A percentile compares a stretch with the other conserved stretches of the same genome.
Evolutionary conservation across 2,329 filamentous ascomycete genomes (phyloP).

Genomic region (Trichoderma brevicompactum): DNA sequence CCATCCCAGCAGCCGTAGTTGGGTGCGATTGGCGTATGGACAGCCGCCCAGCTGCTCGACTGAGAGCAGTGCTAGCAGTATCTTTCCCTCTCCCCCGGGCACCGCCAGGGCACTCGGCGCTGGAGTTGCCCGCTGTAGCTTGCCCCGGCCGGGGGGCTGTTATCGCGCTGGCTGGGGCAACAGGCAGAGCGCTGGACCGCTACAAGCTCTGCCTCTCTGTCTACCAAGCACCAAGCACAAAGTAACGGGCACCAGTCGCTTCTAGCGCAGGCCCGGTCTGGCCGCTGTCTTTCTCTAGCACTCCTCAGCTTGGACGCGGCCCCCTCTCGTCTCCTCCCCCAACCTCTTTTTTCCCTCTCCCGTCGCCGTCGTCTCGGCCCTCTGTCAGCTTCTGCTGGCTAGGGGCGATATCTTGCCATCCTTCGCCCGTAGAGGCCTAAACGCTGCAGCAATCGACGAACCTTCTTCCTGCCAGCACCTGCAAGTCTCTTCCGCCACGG

Average conservation of each 20-base stretch:
- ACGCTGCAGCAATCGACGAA: slow-evolving; percentile 28
- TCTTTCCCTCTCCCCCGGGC: slow-evolving; percentile 1
- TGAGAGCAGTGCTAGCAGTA: slow-evolving; percentile 1
- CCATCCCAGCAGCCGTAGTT: not conserved
- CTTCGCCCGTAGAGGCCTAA: slow-evolving; percentile 25
- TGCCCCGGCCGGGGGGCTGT: slow-evolving; percentile 1
- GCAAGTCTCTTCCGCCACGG: slow-evolving; percentile 24
- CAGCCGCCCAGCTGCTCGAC: slow-evolving; percentile 19
- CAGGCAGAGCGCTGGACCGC: slow-evolving; percentile 3
- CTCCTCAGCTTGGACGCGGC: not conserved
- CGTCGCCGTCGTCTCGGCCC: slow-evolving; percentile 2
- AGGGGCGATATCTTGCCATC: slow-evolving; percentile 24
- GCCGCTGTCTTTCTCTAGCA: slow-evolving; percentile 13
- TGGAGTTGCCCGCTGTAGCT: slow-evolving; percentile 21
- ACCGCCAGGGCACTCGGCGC: slow-evolving; percentile 21
- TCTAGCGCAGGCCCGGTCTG: slow-evolving; percentile 20
- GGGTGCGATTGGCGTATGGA: slow-evolving; percentile 9
- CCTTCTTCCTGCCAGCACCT: slow-evolving; percentile 21
- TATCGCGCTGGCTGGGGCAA: slow-evolving; percentile 14
- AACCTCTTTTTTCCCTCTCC: slow-evolving; percentile 6
- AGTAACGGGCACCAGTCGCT: not conserved
- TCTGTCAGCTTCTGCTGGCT: slow-evolving; percentile 22
- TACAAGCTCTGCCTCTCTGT: not conserved
- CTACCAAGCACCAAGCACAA: not conserved
- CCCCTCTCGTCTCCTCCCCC: slow-evolving; percentile 7